phyloP scores from a whole-genome alignment of 306 rosid species.

The Amphicarpaea edgeworthii region DNA sequence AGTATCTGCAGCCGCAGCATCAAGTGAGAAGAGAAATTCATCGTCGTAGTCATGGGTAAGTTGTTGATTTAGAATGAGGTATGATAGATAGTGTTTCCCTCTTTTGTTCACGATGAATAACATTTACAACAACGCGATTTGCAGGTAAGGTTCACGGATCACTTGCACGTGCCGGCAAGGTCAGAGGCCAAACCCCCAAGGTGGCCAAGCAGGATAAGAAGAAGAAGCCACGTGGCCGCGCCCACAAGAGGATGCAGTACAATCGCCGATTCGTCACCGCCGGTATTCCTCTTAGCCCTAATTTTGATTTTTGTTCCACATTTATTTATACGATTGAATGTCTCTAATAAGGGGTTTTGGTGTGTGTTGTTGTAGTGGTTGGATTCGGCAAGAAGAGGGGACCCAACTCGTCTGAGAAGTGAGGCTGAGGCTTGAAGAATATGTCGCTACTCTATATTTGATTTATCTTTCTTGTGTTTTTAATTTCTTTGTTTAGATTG shows the following conservation, averaged over 20 bases:
- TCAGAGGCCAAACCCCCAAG: constrained; percentile 55
- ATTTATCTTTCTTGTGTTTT: background rate
- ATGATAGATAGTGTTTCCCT: background rate
- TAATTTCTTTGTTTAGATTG: background rate
- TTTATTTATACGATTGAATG: too few relatives aligned
- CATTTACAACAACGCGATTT: background rate
- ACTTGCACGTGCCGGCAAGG: constrained; percentile 53
- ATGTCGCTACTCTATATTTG: background rate
- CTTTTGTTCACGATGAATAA: background rate
- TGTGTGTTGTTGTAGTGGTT: constrained; percentile 35
- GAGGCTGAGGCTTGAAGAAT: constrained; percentile 11
- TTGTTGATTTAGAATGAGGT: background rate
- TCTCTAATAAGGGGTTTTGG: background rate
- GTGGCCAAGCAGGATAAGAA: constrained; percentile 55
- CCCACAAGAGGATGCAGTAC: constrained; percentile 58
- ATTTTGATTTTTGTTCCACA: too few relatives aligned
- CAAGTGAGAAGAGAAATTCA: constrained; percentile 10
- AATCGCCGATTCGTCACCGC: constrained; percentile 58
- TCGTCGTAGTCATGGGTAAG: constrained; percentile 39
- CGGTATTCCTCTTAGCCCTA: constrained; percentile 39
- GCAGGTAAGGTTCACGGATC: constrained; percentile 57
- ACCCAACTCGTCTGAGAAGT: constrained; percentile 56
- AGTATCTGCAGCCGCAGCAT: background rate
- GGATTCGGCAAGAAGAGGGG: constrained; percentile 59
- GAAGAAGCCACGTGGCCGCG: constrained; percentile 59